Conservation (phyloP, 73 alveolate genomes). For the Paramecium bursaria region DNA sequence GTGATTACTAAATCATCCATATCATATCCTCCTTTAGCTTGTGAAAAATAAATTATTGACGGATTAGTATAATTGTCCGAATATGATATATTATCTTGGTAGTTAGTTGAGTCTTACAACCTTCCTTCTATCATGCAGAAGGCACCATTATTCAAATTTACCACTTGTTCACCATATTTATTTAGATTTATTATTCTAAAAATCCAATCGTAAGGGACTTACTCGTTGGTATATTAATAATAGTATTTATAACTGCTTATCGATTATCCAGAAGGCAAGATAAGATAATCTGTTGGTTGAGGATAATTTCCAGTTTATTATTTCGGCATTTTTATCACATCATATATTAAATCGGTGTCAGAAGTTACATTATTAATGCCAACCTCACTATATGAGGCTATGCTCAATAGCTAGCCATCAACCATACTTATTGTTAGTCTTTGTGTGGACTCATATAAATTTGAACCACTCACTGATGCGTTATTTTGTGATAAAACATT, state of each 20-base stretch:
- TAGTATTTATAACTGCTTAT: background rate
- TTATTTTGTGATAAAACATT: background rate
- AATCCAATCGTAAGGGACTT: constrained; percentile 18
- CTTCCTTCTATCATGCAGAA: constrained; percentile 1
- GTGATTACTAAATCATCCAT: background rate
- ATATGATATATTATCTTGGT: background rate
- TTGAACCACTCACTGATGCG: constrained; percentile 19
- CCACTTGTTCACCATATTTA: background rate
- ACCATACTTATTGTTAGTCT: background rate
- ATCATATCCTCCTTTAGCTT: background rate
- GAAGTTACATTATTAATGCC: constrained; percentile 12
- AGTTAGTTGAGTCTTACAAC: background rate
- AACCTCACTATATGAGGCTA: background rate
- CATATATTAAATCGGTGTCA: background rate
- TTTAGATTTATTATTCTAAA: constrained; percentile 22
- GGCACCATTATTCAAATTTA: background rate
- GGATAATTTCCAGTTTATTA: background rate
- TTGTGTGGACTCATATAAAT: background rate
- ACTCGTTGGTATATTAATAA: background rate
- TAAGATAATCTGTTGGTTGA: background rate
- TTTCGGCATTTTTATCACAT: background rate
- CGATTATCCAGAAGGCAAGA: constrained; percentile 30
- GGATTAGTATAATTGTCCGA: background rate
- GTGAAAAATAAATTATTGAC: background rate
- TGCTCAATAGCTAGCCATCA: background rate